Conservation (phyloP, 371 early-diverging fungal genomes). For the Mortierella sp. region DNA sequence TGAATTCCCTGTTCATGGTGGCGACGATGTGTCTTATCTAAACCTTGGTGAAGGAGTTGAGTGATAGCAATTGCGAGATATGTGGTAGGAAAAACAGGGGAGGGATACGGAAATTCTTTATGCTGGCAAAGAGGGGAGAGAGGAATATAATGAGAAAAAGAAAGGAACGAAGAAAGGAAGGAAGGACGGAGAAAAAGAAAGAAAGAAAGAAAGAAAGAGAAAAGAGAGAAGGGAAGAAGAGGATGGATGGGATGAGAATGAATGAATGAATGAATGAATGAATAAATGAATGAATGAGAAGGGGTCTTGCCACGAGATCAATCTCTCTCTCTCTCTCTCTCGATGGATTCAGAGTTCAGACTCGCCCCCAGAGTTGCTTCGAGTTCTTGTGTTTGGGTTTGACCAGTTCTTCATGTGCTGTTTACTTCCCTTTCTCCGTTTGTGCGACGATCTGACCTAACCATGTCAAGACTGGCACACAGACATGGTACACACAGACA, state of each 20-base stretch:
- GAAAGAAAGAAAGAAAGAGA: background rate
- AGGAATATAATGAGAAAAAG: slow-evolving; percentile 3
- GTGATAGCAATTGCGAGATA: background rate
- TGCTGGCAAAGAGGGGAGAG: background rate
- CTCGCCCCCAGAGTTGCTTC: background rate
- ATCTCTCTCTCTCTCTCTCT: background rate
- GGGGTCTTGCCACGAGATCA: slow-evolving; percentile 15
- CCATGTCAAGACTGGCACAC: background rate
- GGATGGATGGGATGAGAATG: background rate
- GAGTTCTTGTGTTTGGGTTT: background rate
- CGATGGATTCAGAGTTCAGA: too few species aligned
- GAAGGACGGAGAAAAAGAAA: too few species aligned
- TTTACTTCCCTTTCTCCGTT: slow-evolving; percentile 3
- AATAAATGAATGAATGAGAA: slow-evolving; percentile 6
- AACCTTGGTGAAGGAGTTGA: background rate
- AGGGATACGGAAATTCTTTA: background rate
- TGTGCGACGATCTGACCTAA: slow-evolving; percentile 14
- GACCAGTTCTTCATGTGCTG: slow-evolving; percentile 3
- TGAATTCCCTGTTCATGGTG: slow-evolving; percentile 40
- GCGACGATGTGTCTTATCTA: background rate
- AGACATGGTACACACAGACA: slow-evolving; percentile 2
- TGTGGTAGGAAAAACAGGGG: background rate
- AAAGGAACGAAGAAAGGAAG: background rate
- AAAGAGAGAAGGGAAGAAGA: background rate
- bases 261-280: background rate